Evolutionary conservation across 441 rosid genomes (phyloP).

Genomic region (Pelargonium myrrhifolium): DNA sequence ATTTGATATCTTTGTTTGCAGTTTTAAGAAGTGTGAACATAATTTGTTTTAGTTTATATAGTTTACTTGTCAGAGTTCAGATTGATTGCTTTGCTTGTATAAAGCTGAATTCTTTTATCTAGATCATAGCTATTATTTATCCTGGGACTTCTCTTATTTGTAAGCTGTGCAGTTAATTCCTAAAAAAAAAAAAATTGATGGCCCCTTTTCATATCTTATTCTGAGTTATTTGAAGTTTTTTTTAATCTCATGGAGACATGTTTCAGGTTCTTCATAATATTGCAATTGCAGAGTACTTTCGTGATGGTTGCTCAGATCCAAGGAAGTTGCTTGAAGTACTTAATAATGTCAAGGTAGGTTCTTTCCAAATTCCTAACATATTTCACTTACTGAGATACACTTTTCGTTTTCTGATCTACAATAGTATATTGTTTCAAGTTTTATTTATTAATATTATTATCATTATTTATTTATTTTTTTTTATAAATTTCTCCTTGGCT

Average conservation of each 20-base stretch:
- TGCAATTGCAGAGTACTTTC: constrained; percentile 70
- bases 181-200: neutral
- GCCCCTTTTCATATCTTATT: neutral
- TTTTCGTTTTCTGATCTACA: neutral
- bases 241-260: constrained; percentile 14
- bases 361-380: neutral
- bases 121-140: neutral
- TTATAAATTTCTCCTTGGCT: neutral
- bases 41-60: too few relatives aligned
- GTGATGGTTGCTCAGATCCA: constrained; percentile 65
- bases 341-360: constrained; percentile 58
- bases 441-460: too few relatives aligned
- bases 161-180: neutral
- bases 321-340: constrained; percentile 69
- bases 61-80: neutral
- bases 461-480: too few relatives aligned
- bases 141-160: neutral
- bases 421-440: neutral
- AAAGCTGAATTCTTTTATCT: neutral
- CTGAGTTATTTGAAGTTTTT: constrained; percentile 7
- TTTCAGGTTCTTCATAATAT: constrained; percentile 85
- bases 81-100: neutral
- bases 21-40: too few relatives aligned
- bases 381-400: neutral
- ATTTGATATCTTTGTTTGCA: too few relatives aligned